Percentiles rank a stretch among this genome's conserved stretches.
These are phyloP conservation scores for Pachysandra terminalis DNA, from an alignment of 164 flowering plant genomes.

Conservation along the genomic window DNA sequence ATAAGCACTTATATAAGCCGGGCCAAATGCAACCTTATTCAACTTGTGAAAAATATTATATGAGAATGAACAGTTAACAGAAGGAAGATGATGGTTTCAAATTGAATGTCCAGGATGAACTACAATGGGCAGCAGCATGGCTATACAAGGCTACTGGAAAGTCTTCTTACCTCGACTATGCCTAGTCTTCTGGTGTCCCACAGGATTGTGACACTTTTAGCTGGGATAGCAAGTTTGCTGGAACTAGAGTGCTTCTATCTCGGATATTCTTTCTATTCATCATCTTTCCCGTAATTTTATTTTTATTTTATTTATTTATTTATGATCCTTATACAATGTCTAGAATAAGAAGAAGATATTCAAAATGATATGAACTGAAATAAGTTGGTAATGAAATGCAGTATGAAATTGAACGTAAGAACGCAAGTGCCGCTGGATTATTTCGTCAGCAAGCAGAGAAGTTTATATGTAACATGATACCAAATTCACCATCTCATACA, in stretches of 20 bases:
- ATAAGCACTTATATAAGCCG: too few species aligned
- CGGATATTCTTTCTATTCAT: slow-evolving; percentile 11
- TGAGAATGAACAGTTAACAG: too few species aligned
- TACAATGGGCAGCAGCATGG: slow-evolving; percentile 37
- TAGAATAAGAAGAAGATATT: too few species aligned
- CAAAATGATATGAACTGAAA: too few species aligned
- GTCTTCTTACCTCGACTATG: slow-evolving; percentile 15
- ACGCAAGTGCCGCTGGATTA: not conserved
- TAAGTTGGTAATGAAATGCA: not conserved
- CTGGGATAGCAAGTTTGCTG: slow-evolving; percentile 36
- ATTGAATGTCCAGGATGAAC: slow-evolving; percentile 25
- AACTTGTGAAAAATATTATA: too few species aligned
- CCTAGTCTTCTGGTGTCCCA: slow-evolving; percentile 2
- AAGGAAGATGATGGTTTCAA: too few species aligned
- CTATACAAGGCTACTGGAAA: slow-evolving; percentile 24
- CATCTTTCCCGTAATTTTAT: not conserved
- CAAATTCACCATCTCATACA: slow-evolving; percentile 23
- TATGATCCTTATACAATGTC: not conserved
- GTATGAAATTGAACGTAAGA: not conserved
- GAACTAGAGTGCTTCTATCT: slow-evolving; percentile 28
- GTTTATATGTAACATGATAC: slow-evolving; percentile 28
- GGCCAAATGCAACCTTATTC: too few species aligned
- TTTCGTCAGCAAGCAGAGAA: slow-evolving; percentile 9
- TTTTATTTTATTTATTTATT: too few species aligned
- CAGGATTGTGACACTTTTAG: slow-evolving; percentile 18